A percentile compares a stretch with the other conserved stretches of the same genome.
These are phyloP conservation scores for Fraxinus quadrangulata DNA, from an alignment of 257 asterid genomes.

Conservation along the genomic window DNA sequence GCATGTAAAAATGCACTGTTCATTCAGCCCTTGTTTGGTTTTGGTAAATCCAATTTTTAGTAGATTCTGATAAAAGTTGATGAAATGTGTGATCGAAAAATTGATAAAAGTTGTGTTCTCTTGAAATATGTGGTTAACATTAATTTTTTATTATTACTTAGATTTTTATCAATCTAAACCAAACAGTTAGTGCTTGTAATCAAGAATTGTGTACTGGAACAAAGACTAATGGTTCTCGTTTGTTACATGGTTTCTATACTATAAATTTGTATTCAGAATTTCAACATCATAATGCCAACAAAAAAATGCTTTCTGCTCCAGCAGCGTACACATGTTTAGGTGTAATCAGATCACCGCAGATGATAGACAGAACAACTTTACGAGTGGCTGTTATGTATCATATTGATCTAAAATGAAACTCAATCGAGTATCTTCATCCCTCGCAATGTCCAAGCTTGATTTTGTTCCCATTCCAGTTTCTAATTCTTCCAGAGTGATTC, in stretches of 20 bases:
- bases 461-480: not conserved
- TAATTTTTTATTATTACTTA: too few species aligned
- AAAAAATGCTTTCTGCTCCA: not conserved
- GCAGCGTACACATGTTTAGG: not conserved
- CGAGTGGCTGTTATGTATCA: not conserved
- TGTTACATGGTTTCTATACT: not conserved
- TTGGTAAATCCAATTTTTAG: not conserved
- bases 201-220: not conserved
- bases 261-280: not conserved
- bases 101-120: too few species aligned
- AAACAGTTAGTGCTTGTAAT: not conserved
- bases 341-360: not conserved
- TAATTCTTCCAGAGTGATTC: not conserved
- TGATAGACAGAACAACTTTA: not conserved
- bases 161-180: too few species aligned
- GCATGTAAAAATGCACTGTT: not conserved
- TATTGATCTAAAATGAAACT: not conserved
- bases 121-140: too few species aligned
- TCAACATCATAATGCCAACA: not conserved
- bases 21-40: not conserved
- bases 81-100: too few species aligned
- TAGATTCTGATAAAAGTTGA: too few species aligned
- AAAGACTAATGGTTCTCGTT: not conserved
- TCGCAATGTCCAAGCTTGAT: not conserved
- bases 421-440: not conserved